Evolutionary conservation across 768 basidiomycete genomes (phyloP), one percentile per base, ranked within the genome.

Genomic region (Lyophyllum shimeji): DNA sequence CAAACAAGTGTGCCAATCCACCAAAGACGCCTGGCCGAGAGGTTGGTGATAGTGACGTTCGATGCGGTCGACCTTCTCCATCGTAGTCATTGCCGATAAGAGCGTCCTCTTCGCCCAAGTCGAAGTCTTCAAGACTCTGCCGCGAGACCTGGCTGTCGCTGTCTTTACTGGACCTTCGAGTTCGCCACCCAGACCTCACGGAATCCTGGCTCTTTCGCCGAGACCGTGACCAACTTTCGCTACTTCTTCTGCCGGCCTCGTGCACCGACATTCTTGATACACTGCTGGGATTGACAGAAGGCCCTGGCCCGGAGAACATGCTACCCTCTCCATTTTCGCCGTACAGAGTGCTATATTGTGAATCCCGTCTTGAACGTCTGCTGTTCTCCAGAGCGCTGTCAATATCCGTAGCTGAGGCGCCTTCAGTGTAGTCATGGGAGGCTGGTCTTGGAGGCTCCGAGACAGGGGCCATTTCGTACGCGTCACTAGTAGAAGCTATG

Each of bases 271-370:
- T 93, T 53, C 86, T 79, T 7, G 91, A 90, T 15, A 86, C 81
- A 62, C 90, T 90, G 65, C 87, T 91, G 0, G 91, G 91, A 62
- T 90, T 84, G 24, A 79, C 83, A 29, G 73, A 73, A 68, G 89
- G 85, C 7, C 81, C 82, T 4, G 87, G 90, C 0, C 90, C 90
- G 61, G 88, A 86, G 67, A 92, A 94, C 79, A 91, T 84, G 21
- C 84, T 71, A 18, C 83, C 83, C 46, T 82, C 83, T 47, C 77
- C 82, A 60, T 83, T 81, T 57, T 80, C 83, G 39, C 80, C 83
- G 49, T 85, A 82, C 50, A 76, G 71, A 31, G 74, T 70, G 64
- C 82, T 84, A 62, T 82, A 80, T 49, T 85, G 84, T 4, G 92
- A 92, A 63, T 89, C 83, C 18, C 85, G 80, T 40, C 89, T 78